Evolutionary conservation across 495 filamentous ascomycete species (phyloP), one percentile per base, ranked within the genome.

Genomic region (Penicillium salamii): DNA sequence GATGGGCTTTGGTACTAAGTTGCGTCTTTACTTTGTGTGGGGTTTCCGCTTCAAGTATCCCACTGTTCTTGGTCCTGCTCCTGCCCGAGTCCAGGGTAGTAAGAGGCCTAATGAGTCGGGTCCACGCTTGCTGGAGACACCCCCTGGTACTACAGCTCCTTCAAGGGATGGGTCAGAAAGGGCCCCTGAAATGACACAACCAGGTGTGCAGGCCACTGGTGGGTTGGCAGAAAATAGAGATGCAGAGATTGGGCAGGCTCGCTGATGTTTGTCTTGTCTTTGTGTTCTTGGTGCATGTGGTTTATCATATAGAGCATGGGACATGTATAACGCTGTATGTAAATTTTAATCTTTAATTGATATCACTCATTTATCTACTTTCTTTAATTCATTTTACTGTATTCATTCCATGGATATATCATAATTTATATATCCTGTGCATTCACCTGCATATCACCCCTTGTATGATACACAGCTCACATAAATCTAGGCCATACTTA

Each of bases 11-110:
- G 54, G 69, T 35, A 63, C 53, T 1, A 69, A 70, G 43, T 59
- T 78, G 17, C 58, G 59, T 42, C 59, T 76, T n/a, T 81, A 73
- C 67, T 68, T 74, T 42, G 60, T 69, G 34, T 77, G 71, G 68
- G 78, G 77, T 0, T 80, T 81, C 62, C 55, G 72, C 2, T 74
- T 67, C 52, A 55, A 64, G 29, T 81, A 81, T 54, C 78, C 68
- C 23, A 43, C 57, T 19, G 55, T 69, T 15, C 56, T 71, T 13
- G 68, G 68, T 6, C 62, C 63, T 0, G 61, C 66, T 0, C 68
- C 68, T 12, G 44, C 62, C 6, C 48, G 51, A 5, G 68, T 65
- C 1, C 49, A 53, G 49, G 43, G 46, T 12, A 63, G 52, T 32
- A 67, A 67, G 51, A 34, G 47, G 29, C 63, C 66, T 3, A 60